A percentile compares a stretch with the other conserved stretches of the same genome.
Evolutionary conservation across 2,329 filamentous ascomycete species (phyloP).

Genomic region (Colletotrichum coccodes): DNA sequence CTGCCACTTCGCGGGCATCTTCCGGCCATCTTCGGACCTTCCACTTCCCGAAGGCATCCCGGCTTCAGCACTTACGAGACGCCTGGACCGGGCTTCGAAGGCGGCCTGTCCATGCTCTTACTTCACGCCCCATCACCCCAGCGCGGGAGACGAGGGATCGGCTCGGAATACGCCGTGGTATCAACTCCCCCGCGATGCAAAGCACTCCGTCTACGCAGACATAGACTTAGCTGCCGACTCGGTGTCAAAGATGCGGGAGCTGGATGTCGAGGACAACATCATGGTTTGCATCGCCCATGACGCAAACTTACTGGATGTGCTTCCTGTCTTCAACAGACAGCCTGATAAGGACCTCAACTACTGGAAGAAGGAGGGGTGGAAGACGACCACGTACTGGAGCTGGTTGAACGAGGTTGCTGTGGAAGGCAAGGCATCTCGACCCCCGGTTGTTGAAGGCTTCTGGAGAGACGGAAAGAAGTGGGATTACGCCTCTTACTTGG

Average conservation of each 20-base stretch:
- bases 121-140: conserved; percentile 25
- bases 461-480: conserved; percentile 26
- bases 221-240: conserved; percentile 4
- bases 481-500: conserved; percentile 16
- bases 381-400: conserved; percentile 27
- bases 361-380: conserved; percentile 18
- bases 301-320: conserved; percentile 15
- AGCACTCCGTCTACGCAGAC: conserved; percentile 24
- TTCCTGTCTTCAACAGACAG: conserved; percentile 26
- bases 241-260: conserved; percentile 26
- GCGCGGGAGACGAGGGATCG: not conserved
- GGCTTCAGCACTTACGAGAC: not conserved
- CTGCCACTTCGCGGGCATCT: conserved; percentile 33
- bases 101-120: conserved; percentile 16
- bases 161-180: conserved; percentile 18
- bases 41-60: conserved; percentile 20
- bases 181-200: not conserved
- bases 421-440: not conserved
- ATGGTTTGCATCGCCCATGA: conserved; percentile 31
- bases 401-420: conserved; percentile 28
- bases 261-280: conserved; percentile 23
- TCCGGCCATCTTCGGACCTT: conserved; percentile 2
- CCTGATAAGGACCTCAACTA: conserved; percentile 18
- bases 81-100: conserved; percentile 5
- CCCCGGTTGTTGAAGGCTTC: conserved; percentile 20